A percentile compares a stretch with the other conserved stretches of the same genome.
Evolutionary conservation across 129 eudicot species (phyloP).

Genomic region (Pulicaria dysenterica): DNA sequence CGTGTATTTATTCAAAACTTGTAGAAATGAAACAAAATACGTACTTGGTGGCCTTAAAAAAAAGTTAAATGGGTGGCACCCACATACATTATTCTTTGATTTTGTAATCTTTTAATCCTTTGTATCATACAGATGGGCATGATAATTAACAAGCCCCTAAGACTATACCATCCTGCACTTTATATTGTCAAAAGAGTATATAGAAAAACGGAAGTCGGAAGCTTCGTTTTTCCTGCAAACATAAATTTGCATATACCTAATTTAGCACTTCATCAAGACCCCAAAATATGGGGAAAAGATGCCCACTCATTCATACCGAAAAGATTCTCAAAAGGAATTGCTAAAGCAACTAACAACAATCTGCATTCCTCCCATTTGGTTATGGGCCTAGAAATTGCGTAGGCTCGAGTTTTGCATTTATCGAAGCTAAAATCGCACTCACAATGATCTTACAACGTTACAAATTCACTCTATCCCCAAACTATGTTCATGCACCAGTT

Average conservation of each 20-base stretch:
- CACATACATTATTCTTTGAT: too few relatives aligned
- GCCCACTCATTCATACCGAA: conserved; percentile 58
- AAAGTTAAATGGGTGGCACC: too few relatives aligned
- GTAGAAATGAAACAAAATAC: too few relatives aligned
- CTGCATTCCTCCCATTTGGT: conserved; percentile 55
- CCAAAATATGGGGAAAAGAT: conserved; percentile 59
- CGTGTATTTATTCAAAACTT: too few relatives aligned
- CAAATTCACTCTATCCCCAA: conserved; percentile 43
- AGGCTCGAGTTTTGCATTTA: conserved; percentile 45
- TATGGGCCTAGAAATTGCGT: conserved; percentile 55
- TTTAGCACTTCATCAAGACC: conserved; percentile 60
- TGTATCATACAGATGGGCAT: conserved; percentile 48
- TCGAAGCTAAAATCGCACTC: conserved; percentile 48
- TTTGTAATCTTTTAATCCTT: neutral
- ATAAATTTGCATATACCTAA: conserved; percentile 38
- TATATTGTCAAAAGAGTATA: conserved; percentile 32
- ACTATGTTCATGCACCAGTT: conserved; percentile 46
- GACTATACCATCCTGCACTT: conserved; percentile 58
- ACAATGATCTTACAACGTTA: conserved; percentile 51
- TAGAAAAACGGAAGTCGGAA: conserved; percentile 40
- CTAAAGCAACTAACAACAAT: conserved; percentile 57
- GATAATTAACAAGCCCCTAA: conserved; percentile 64
- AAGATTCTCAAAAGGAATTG: conserved; percentile 57
- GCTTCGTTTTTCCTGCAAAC: conserved; percentile 40
- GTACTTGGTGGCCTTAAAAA: too few relatives aligned